Evolutionary conservation across 192 early-diverging fungal species (phyloP), one percentile per base, ranked within the genome.

Genomic region (Coemansia sp.): DNA sequence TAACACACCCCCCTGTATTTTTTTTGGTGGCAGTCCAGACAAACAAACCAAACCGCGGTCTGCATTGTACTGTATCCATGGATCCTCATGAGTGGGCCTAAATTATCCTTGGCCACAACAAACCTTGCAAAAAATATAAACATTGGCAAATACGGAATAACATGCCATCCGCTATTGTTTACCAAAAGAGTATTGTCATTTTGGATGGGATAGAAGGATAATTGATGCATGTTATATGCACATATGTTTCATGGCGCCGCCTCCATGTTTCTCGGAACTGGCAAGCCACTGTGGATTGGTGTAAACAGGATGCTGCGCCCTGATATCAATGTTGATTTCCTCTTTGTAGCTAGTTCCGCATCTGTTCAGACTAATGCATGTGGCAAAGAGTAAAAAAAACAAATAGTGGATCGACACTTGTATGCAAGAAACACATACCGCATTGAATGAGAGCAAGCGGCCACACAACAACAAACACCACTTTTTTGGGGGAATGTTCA

Each of bases 51-150:
- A 26, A 14, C 52, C 28, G 11, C 28, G 13, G 52, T 26, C 52
- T 30, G 52, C 52, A 46, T 46, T 46, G 44, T 46, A 5, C 44
- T 46, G 44, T n/a, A 46, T 16, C 44, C n/a, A 42, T 6, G 44
- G 44, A 46, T 46, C 44, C 44, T 46, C 52, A 32, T 5, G 23
- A 7, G 28, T 32, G 9, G 7, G 52, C 26, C 26, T 30, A 55
- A 55, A 55, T 55, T 55, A 55, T 55, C 52, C 52, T 55, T 55
- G 52, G 11, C 52, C 52, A 55, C 52, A 55, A 55, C 52, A 55
- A 55, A 55, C 13, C 52, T 26, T 52, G 49, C 49, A 16, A 52
- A 52, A 52, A 52, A 26, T 52, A 52, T 26, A 52, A 55, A 55
- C 52, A 55, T 16, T 55, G 52, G 52, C 46, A 7, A 47, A 47